Evolutionary conservation across 2,329 filamentous ascomycete species (phyloP).

Genomic region (Xylariales sp.): DNA sequence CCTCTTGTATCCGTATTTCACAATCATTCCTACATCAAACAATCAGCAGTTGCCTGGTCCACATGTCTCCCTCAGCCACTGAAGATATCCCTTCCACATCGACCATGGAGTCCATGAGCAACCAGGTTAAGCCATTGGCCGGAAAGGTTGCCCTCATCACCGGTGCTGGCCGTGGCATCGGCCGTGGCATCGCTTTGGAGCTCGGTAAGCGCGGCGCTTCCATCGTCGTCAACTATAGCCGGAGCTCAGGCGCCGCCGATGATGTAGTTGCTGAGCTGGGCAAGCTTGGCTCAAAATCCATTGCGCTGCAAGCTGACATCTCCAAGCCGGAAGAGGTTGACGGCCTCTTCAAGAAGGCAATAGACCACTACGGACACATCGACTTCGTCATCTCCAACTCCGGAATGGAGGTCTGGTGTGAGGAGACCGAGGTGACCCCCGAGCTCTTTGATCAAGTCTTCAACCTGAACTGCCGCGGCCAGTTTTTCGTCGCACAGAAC

Average conservation of each 20-base stretch:
- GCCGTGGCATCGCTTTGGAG: conserved; percentile 61
- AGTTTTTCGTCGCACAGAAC: conserved; percentile 75
- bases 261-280: conserved; percentile 50
- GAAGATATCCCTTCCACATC: conserved; percentile 9
- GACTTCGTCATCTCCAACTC: conserved; percentile 72
- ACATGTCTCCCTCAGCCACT: conserved; percentile 26
- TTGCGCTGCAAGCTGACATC: conserved; percentile 62
- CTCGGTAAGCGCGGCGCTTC: conserved; percentile 60
- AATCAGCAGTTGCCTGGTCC: too few relatives aligned
- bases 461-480: conserved; percentile 64
- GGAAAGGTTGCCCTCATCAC: conserved; percentile 59
- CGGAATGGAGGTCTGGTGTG: conserved; percentile 66
- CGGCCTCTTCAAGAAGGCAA: conserved; percentile 60
- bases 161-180: conserved; percentile 62
- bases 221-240: conserved; percentile 64
- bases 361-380: conserved; percentile 62
- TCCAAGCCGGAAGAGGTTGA: conserved; percentile 54
- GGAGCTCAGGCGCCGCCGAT: conserved; percentile 50
- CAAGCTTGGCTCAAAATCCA: conserved; percentile 50
- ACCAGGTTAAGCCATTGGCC: conserved; percentile 33
- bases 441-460: conserved; percentile 70
- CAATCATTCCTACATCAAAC: conserved; percentile 9
- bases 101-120: conserved; percentile 18
- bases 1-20: too few relatives aligned
- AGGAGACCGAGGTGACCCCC: conserved; percentile 63